Evolutionary conservation across 169 alveolate genomes (phyloP), one percentile per base, ranked within the genome.

Genomic region (Theileria annulata): DNA sequence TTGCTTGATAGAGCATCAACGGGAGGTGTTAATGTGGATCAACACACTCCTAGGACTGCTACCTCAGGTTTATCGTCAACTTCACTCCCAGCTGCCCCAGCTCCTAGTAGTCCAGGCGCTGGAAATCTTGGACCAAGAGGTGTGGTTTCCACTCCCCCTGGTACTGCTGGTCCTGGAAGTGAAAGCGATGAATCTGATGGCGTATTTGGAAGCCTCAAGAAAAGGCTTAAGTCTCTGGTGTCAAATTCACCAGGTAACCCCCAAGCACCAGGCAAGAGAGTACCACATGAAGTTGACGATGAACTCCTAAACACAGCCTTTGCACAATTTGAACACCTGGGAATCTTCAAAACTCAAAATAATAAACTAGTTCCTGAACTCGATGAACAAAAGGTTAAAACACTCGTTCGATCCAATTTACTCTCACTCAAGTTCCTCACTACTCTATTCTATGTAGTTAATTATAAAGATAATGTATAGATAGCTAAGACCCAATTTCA

Each of bases 381-480:
- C 28, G 67, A 70, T 35, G 77, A 70, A 51, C 54, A 48, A 35
- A 31, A 37, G 54, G 58, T 64, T 25, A 64, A 47, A 23, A 25
- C 51, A 19, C 58, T 64, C 30, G 58, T 64, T 64, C 27, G 73
- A 37, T 19, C 73, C 25, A 64, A 37, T 25, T 35, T 48, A 2
- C 51, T 70, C 48, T 19, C 64, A 49, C 47, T 70, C 49, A 42
- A 51, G 77, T 70, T 15, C 8, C 23, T 3, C 15, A 30, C 48
- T 58, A 59, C 25, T n/a, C n/a, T n/a, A n/a, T n/a, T n/a, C 2
- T 23, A 71, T 74, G 1, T 35, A 77, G 69, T 6, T 77, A n/a
- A 77, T 67, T 35, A 48, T 5, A 12, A 27, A 21, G 2, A 30
- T 19, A n/a, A 58, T 77, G 12, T n/a, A n/a, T n/a, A n/a, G n/a